A percentile compares a stretch with the other conserved stretches of the same genome.
These are phyloP conservation scores for Glaciozyma martinii DNA, from an alignment of 768 basidiomycete genomes.

Conservation along the genomic window DNA sequence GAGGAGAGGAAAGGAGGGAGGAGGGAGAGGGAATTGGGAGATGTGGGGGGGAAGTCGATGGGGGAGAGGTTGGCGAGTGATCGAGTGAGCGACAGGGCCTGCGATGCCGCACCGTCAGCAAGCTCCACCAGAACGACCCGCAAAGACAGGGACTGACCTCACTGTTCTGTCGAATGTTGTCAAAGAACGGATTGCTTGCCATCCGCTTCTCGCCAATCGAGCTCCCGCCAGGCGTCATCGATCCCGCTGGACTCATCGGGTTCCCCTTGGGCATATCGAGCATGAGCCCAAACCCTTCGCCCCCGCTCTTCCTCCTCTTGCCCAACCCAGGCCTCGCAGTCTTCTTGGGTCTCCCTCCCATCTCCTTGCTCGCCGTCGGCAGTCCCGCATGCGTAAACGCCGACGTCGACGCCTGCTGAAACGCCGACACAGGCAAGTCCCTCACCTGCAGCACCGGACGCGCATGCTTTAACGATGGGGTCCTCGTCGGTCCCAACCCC, in stretches of 20 bases:
- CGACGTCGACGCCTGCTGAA: conserved; percentile 39
- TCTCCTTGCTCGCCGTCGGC: background rate
- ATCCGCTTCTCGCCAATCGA: conserved; percentile 6
- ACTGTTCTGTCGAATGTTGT: conserved; percentile 57
- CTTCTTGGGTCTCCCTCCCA: background rate
- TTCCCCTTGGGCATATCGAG: background rate
- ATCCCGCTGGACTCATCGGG: background rate
- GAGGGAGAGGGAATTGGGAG: conserved; percentile 5
- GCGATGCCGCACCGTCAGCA: background rate
- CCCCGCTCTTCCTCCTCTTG: conserved; percentile 26
- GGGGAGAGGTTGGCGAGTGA: conserved; percentile 29
- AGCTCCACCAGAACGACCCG: background rate
- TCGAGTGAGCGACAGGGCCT: conserved; percentile 32
- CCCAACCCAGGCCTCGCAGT: conserved; percentile 17
- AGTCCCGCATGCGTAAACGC: conserved; percentile 11
- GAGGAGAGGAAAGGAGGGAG: conserved; percentile 29
- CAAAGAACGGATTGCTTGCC: conserved; percentile 77
- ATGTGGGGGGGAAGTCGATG: conserved; percentile 23
- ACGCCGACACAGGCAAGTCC: conserved; percentile 40
- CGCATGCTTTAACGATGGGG: conserved; percentile 12
- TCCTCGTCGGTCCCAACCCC: background rate
- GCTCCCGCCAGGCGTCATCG: background rate
- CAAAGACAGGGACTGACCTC: conserved; percentile 22
- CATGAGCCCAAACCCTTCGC: conserved; percentile 3
- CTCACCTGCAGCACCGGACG: conserved; percentile 33